Conservation (phyloP, 2,329 filamentous ascomycete species). For the Tolypocladium cylindrosporum region DNA sequence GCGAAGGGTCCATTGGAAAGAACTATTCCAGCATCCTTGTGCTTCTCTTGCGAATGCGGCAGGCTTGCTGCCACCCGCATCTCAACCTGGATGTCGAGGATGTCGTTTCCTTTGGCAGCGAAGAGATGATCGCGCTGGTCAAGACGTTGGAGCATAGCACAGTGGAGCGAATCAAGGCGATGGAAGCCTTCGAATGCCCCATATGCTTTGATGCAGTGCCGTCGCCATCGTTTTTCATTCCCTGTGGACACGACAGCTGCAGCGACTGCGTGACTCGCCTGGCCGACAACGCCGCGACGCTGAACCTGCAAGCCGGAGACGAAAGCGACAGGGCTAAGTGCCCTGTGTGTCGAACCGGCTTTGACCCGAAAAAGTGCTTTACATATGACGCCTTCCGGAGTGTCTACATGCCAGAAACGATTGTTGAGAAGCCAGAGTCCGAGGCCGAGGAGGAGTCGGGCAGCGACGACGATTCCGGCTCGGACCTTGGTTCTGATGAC, state of each 20-base stretch:
- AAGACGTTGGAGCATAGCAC: conserved; percentile 48
- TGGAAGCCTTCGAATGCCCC: conserved; percentile 63
- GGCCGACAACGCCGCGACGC: conserved; percentile 46
- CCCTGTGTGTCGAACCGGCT: conserved; percentile 60
- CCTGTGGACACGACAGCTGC: conserved; percentile 76
- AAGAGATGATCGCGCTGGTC: conserved; percentile 52
- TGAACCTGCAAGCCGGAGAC: conserved; percentile 47
- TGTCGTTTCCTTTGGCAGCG: conserved; percentile 16
- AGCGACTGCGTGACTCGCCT: conserved; percentile 65
- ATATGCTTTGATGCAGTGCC: conserved; percentile 69
- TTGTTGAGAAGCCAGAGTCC: conserved; percentile 22
- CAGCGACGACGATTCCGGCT: conserved; percentile 1
- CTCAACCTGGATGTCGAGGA: conserved; percentile 24
- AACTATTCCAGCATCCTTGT: conserved; percentile 72
- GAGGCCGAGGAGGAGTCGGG: conserved; percentile 22
- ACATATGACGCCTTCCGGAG: conserved; percentile 65
- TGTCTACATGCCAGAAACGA: conserved; percentile 52
- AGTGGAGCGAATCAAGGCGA: conserved; percentile 51
- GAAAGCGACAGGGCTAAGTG: conserved; percentile 54
- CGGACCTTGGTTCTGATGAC: not conserved
- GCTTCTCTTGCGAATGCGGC: conserved; percentile 70
- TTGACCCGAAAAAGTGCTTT: conserved; percentile 61
- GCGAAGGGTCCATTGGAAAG: conserved; percentile 55
- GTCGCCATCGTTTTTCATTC: conserved; percentile 69
- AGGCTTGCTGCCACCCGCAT: conserved; percentile 43